Base-by-base conservation (phyloP, 805 yeast species). In the Kluyveromyces lactis region DNA sequence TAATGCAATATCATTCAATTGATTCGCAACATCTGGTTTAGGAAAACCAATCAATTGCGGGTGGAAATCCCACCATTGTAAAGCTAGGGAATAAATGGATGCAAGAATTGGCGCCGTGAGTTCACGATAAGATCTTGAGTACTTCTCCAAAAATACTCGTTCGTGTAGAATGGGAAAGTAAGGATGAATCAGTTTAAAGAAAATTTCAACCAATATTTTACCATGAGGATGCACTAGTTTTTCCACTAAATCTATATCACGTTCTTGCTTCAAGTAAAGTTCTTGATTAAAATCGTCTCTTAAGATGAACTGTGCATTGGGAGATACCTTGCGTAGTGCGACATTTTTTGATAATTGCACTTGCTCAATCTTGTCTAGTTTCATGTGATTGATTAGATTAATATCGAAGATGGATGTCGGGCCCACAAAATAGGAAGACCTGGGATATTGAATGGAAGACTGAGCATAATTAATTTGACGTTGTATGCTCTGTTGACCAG, bases 181-280 rank as follows among this genome's bases (percentile, higher is more conserved):
- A 0, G 97, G 97, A 53, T 90, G 97, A 26, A 89, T 79, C 13
- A 84, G 75, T 46, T 87, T 73, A 62, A 87, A 87, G 53, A 86
- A 87, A 11, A 86, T 69, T 48, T 85, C 86, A 27, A 86, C 77
- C 39, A 86, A 66, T 9, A 80, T 75, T 46, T 80, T 83, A 1
- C 97, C 97, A 60, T 86, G 87, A 0, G 98, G 97, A n/a, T 90
- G 81, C 15, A 90, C 85, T 36, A 85, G 71, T 46, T 76, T 70
- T 57, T 90, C 97, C 6, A 90, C 85, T 18, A 79, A 73, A 55
- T 90, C 96, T 8, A 85, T 82, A 45, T 81, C 87, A 43, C 75
- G 72, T 35, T 85, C 83, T 63, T 89, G 79, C 31, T 73, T 69
- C 45, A 75, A 73, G 48, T 79, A 80, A 11, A 81, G 68, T 38